Conservation (phyloP, 129 eudicot genomes). For the Tanacetum coccineum region DNA sequence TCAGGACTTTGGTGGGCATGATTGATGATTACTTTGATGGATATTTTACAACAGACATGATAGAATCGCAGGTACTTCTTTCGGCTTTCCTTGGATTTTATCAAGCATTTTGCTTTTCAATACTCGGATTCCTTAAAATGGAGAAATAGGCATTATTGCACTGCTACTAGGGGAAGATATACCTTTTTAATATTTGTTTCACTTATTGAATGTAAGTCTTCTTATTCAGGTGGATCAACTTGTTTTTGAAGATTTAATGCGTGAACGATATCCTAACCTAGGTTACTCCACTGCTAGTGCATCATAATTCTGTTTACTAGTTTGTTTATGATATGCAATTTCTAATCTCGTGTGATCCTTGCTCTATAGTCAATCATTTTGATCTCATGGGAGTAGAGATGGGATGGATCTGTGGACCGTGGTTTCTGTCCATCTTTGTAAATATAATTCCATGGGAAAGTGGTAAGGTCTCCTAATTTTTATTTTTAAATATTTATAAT, state of each 20-base stretch:
- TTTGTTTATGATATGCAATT: constrained; percentile 13
- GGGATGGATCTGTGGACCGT: constrained; percentile 94
- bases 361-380: constrained; percentile 74
- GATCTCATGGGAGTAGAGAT: constrained; percentile 93
- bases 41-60: constrained; percentile 85
- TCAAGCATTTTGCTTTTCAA: not conserved
- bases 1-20: constrained; percentile 94
- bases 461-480: constrained; percentile 42
- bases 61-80: constrained; percentile 75
- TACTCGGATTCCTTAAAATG: not conserved
- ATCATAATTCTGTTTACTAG: not conserved
- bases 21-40: constrained; percentile 94
- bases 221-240: constrained; percentile 85
- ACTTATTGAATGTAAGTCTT: constrained; percentile 12
- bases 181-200: constrained; percentile 12
- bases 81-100: not conserved
- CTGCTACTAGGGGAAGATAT: constrained; percentile 5
- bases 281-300: constrained; percentile 43
- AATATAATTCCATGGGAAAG: constrained; percentile 99
- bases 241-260: constrained; percentile 96
- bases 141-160: constrained; percentile 10
- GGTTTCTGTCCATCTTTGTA: constrained; percentile 93
- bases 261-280: constrained; percentile 86
- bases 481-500: not conserved
- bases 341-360: constrained; percentile 23